These are phyloP conservation scores for Cicer yamashitae DNA, from an alignment of 306 rosid genomes.

Conservation along the genomic window DNA sequence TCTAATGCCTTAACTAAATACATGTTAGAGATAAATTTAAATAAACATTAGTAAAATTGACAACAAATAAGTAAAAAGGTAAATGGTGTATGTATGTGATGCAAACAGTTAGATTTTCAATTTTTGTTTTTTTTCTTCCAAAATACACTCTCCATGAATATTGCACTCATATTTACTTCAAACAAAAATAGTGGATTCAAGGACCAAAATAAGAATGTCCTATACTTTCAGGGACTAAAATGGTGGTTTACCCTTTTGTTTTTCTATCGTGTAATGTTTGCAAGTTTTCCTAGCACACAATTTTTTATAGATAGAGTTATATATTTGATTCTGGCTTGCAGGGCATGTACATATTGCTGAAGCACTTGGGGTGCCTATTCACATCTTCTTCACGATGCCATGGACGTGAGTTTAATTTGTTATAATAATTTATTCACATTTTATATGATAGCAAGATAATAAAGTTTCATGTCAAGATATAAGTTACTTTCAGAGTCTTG, in stretches of 20 bases:
- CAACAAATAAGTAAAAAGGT: background rate
- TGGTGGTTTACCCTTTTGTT: background rate
- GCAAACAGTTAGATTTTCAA: background rate
- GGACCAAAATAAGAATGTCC: too few relatives aligned
- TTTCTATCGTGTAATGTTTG: background rate
- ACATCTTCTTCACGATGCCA: slow-evolving; percentile 99
- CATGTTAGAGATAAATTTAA: background rate
- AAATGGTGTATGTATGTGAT: background rate
- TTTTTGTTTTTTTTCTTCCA: background rate
- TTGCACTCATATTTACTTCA: background rate
- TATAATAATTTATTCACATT: slow-evolving; percentile 19
- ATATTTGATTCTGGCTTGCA: slow-evolving; percentile 53
- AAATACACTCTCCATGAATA: background rate
- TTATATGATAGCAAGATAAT: slow-evolving; percentile 30
- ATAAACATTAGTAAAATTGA: background rate
- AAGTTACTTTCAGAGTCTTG: slow-evolving; percentile 33
- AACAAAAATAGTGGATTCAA: background rate
- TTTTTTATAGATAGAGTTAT: slow-evolving; percentile 35
- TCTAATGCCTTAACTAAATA: background rate
- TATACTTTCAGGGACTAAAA: too few relatives aligned
- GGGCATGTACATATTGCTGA: slow-evolving; percentile 96
- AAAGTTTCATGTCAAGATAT: slow-evolving; percentile 29
- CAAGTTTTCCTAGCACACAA: slow-evolving; percentile 9
- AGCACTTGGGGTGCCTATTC: slow-evolving; percentile 94
- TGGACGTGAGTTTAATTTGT: slow-evolving; percentile 86